These are phyloP conservation scores for Ceriops decandra DNA, from an alignment of 345 rosid genomes.

Conservation along the genomic window DNA sequence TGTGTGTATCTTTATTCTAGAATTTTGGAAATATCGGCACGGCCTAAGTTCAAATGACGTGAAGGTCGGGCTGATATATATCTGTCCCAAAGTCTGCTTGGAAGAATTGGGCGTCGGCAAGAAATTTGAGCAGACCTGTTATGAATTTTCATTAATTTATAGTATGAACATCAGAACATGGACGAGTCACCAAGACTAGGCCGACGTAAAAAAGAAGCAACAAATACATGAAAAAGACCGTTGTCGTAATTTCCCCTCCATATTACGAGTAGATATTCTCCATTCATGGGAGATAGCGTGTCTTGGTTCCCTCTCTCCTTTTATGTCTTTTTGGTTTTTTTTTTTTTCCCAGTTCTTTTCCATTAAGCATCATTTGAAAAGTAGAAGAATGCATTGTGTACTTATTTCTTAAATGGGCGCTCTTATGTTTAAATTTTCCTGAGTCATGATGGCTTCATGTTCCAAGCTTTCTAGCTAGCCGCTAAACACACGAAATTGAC, in stretches of 20 bases:
- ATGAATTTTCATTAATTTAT: too few species aligned
- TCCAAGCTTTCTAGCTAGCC: not conserved
- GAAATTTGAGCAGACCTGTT: too few species aligned
- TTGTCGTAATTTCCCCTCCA: not conserved
- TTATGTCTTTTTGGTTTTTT: too few species aligned
- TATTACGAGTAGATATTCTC: conserved; percentile 21
- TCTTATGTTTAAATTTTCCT: not conserved
- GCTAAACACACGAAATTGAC: not conserved
- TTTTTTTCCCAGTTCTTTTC: too few species aligned
- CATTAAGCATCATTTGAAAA: conserved; percentile 9
- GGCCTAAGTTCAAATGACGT: too few species aligned
- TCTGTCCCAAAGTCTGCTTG: too few species aligned
- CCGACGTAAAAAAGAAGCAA: not conserved
- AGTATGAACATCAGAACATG: too few species aligned
- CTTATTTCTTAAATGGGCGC: not conserved
- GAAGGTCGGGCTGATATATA: too few species aligned
- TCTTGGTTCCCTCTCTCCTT: not conserved
- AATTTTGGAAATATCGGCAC: too few species aligned
- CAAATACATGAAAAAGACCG: conserved; percentile 1
- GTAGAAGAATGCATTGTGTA: conserved; percentile 7
- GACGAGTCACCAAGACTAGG: too few species aligned
- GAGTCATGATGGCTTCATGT: not conserved
- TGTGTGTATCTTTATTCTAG: too few species aligned
- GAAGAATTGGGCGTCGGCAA: too few species aligned
- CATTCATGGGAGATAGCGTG: not conserved